These are phyloP conservation scores for Irpex sp. DNA, from an alignment of 1,284 basidiomycete species.

Conservation along the genomic window DNA sequence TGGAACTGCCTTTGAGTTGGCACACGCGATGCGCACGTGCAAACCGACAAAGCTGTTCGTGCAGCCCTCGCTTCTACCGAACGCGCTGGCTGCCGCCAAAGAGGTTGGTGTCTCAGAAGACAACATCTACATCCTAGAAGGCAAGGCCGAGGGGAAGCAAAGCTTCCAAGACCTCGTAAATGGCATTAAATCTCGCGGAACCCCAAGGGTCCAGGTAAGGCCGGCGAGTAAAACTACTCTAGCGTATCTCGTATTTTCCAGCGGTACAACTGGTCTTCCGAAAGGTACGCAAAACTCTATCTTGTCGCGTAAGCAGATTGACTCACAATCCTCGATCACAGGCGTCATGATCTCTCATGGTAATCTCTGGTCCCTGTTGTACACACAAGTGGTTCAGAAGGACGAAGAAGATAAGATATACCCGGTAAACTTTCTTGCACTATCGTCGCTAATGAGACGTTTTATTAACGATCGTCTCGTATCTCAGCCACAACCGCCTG, in stretches of 20 bases:
- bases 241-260: constrained; percentile 74
- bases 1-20: constrained; percentile 64
- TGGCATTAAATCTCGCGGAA: constrained; percentile 31
- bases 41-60: constrained; percentile 61
- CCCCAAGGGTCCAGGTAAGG: constrained; percentile 40
- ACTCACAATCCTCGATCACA: constrained; percentile 22
- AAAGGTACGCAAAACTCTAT: constrained; percentile 49
- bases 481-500: constrained; percentile 38
- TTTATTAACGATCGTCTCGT: no score
- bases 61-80: constrained; percentile 46
- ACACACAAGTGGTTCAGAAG: constrained; percentile 32
- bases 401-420: constrained; percentile 26
- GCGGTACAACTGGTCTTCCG: constrained; percentile 72
- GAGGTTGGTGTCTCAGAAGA: constrained; percentile 47
- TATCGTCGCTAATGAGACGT: no score
- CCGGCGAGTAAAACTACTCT: constrained; percentile 53
- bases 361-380: constrained; percentile 52
- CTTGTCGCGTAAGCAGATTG: background rate
- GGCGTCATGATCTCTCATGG: constrained; percentile 76
- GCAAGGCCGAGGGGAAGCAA: constrained; percentile 33
- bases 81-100: constrained; percentile 46
- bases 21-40: constrained; percentile 50
- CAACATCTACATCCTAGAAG: constrained; percentile 54
- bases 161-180: constrained; percentile 47
- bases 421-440: constrained; percentile 21